phyloP scores from a whole-genome alignment of 176 grass and related monocot genomes.

The Aegilops speltoides region DNA sequence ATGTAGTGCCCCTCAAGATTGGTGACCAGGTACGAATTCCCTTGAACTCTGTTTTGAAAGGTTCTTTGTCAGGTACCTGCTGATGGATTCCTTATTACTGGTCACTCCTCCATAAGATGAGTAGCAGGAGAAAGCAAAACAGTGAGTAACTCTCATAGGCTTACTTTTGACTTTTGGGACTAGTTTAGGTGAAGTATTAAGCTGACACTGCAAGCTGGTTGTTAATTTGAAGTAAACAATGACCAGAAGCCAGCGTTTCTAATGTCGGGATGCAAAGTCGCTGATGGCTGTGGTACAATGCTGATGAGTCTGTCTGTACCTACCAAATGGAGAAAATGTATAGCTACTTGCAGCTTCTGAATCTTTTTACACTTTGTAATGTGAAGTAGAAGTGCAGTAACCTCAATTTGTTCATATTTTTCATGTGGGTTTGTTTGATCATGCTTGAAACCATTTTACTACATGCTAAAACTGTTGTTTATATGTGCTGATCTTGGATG shows the following conservation, averaged over 20 bases:
- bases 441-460: not conserved
- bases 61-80: conserved; percentile 65
- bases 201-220: conserved; percentile 11
- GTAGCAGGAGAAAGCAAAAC: conserved; percentile 89
- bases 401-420: no score
- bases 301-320: conserved; percentile 48
- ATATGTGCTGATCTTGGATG: no score
- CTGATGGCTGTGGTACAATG: conserved; percentile 85
- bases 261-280: conserved; percentile 95
- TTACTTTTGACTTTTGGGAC: not conserved
- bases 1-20: conserved; percentile 88
- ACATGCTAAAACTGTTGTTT: not conserved
- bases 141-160: conserved; percentile 43
- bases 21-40: conserved; percentile 78
- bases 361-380: not conserved
- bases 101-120: conserved; percentile 89
- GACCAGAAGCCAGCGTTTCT: conserved; percentile 80
- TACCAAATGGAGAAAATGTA: not conserved
- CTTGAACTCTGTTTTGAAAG: conserved; percentile 10
- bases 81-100: conserved; percentile 78
- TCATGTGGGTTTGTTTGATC: not conserved
- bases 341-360: not conserved
- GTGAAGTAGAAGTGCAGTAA: conserved; percentile 4
- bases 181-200: conserved; percentile 7
- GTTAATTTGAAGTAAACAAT: conserved; percentile 59